These are phyloP conservation scores for Gryganskiella cystojenkinii DNA, from an alignment of 192 early-diverging fungal species.

Conservation along the genomic window DNA sequence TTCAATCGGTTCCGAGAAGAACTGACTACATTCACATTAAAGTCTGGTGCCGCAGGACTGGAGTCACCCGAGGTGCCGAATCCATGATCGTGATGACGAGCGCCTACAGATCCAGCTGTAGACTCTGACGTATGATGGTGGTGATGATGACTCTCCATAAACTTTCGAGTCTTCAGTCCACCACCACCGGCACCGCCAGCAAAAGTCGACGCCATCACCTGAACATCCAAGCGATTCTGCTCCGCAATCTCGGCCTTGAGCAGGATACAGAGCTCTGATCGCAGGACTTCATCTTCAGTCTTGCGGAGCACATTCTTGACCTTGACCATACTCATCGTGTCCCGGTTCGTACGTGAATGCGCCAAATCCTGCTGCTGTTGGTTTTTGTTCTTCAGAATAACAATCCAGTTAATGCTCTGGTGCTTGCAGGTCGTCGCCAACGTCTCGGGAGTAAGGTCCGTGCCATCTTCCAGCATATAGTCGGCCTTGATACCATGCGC, in stretches of 20 bases:
- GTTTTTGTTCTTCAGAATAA: conserved; percentile 72
- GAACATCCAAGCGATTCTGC: conserved; percentile 69
- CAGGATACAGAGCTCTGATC: conserved; percentile 65
- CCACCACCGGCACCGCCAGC: conserved; percentile 42
- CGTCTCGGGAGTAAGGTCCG: conserved; percentile 74
- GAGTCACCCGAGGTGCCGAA: conserved; percentile 47
- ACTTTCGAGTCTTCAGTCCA: conserved; percentile 16
- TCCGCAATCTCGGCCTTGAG: conserved; percentile 74
- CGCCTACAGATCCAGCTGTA: conserved; percentile 27
- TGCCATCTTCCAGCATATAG: conserved; percentile 80
- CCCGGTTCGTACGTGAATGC: conserved; percentile 30
- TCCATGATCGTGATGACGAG: conserved; percentile 52
- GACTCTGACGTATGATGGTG: conserved; percentile 18
- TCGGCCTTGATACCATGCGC: conserved; percentile 80
- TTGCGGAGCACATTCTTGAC: conserved; percentile 79
- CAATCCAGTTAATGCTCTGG: conserved; percentile 83
- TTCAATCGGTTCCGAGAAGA: conserved; percentile 62
- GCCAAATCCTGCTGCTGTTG: conserved; percentile 51
- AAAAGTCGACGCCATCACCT: conserved; percentile 47
- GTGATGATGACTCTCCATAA: conserved; percentile 19
- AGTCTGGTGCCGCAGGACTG: conserved; percentile 34
- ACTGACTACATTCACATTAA: conserved; percentile 61
- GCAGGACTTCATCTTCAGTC: conserved; percentile 75
- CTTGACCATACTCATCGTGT: conserved; percentile 63
- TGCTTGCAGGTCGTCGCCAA: conserved; percentile 69